Evolutionary conservation across 257 asterid genomes (phyloP), one percentile per base, ranked within the genome.

Genomic region (Solanum sejunctum): DNA sequence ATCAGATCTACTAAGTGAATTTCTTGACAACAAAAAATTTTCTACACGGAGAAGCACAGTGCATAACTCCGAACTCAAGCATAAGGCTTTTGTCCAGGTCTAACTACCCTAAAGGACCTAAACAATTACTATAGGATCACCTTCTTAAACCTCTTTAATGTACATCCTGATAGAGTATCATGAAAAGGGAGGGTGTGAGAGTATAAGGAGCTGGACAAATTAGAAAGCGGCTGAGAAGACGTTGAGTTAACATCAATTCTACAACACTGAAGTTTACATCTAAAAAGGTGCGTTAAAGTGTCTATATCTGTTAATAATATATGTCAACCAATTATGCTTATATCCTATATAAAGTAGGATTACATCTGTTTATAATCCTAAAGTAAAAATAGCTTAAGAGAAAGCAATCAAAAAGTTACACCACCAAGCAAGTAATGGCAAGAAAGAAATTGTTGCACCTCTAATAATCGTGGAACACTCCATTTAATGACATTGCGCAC

Each of bases 401-500:
- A 51, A 77, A 16, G 45, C 26, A 51, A 51, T 77, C 8, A 15
- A 51, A 72, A 77, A 12, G 41, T 47, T 51, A 77, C 82, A 77
- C 63, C 63, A 16, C 16, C 85, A 51, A 81, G 66, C 10, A 71
- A 57, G 45, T 58, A 64, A 81, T 9, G 57, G 43, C 55, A 64
- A 54, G 55, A 58, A 26, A 80, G n/a, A 15, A 84, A 55, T 80
- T 54, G 69, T 80, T 26, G 51, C 86, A 95, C 98, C 97, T 96
- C 97, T 71, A 96, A 88, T 80, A 92, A 55, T 23, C 89, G 90
- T 23, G 98, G 92, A 80, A 96, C 88, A 89, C 98, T 93, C 95
- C 98, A 96, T 84, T 88, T 89, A 32, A 96, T 97, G 73, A 96
- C 89, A 87, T 96, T 96, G 86, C 93, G 93, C 55, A 94, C 93